Evolutionary conservation across 768 basidiomycete species (phyloP).

Genomic region (Lactifluus subvellereus): DNA sequence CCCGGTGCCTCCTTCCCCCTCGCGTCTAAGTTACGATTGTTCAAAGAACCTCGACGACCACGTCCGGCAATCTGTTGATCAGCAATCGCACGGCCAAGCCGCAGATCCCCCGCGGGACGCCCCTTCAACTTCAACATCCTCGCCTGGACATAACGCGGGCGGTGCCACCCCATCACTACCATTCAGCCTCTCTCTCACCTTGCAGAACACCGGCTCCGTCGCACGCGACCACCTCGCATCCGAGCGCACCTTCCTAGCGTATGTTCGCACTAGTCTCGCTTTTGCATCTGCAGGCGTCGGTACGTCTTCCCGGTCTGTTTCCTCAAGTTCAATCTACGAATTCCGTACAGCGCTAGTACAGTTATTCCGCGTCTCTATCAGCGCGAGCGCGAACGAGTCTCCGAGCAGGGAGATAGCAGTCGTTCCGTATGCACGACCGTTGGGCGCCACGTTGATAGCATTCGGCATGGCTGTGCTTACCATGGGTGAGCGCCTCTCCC

Average conservation of each 20-base stretch:
- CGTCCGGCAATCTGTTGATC: not conserved
- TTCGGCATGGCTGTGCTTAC: slow-evolving; percentile 35
- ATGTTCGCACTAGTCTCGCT: slow-evolving; percentile 45
- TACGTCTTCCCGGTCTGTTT: slow-evolving; percentile 25
- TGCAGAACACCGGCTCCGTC: slow-evolving; percentile 45
- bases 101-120: not conserved
- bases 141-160: not conserved
- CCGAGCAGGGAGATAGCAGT: slow-evolving; percentile 14
- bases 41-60: not conserved
- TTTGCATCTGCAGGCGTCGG: slow-evolving; percentile 48
- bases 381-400: slow-evolving; percentile 24
- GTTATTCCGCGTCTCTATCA: slow-evolving; percentile 37
- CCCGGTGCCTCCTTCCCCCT: not conserved
- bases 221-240: slow-evolving; percentile 49
- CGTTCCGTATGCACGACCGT: slow-evolving; percentile 36
- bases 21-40: not conserved
- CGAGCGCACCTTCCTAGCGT: slow-evolving; percentile 48
- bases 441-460: slow-evolving; percentile 38
- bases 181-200: slow-evolving; percentile 26
- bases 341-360: slow-evolving; percentile 39
- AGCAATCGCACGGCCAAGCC: not conserved
- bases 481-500: slow-evolving; percentile 28
- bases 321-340: not conserved
- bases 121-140: not conserved
- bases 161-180: slow-evolving; percentile 9